Percentiles rank a stretch among this genome's conserved stretches.
phyloP scores from a whole-genome alignment of 352 stramenopile species.

The Pythium dissimile region DNA sequence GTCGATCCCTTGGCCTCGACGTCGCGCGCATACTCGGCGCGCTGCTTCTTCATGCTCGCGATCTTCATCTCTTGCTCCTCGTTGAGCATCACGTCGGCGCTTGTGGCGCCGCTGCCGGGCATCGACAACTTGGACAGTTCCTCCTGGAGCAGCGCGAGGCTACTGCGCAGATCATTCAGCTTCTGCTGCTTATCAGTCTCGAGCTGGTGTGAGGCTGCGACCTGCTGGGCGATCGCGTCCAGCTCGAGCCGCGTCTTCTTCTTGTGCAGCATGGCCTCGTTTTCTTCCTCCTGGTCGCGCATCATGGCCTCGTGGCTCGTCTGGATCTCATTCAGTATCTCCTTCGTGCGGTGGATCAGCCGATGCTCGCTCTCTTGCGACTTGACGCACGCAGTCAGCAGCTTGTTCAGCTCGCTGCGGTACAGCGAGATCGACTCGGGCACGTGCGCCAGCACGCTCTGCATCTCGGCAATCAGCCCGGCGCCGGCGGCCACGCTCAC shows the following conservation, averaged over 20 bases:
- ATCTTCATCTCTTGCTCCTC: slow-evolving; percentile 74
- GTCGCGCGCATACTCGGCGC: slow-evolving; percentile 61
- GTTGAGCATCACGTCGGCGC: slow-evolving; percentile 50
- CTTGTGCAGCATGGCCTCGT: slow-evolving; percentile 60
- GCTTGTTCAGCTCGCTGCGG: slow-evolving; percentile 76
- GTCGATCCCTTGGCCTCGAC: slow-evolving; percentile 67
- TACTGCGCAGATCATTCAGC: slow-evolving; percentile 57
- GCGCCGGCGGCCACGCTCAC: slow-evolving; percentile 8
- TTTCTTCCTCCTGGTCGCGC: slow-evolving; percentile 78
- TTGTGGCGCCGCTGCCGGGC: slow-evolving; percentile 18
- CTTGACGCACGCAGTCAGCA: slow-evolving; percentile 68
- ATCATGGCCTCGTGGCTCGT: slow-evolving; percentile 70
- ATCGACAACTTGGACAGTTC: slow-evolving; percentile 58
- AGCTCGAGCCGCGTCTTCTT: slow-evolving; percentile 71
- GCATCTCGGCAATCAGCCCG: slow-evolving; percentile 61
- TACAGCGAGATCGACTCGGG: slow-evolving; percentile 72
- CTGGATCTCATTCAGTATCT: slow-evolving; percentile 74
- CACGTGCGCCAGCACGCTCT: slow-evolving; percentile 59
- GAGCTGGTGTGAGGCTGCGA: slow-evolving; percentile 47
- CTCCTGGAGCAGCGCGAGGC: slow-evolving; percentile 61
- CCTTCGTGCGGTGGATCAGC: slow-evolving; percentile 58
- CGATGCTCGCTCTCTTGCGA: slow-evolving; percentile 81
- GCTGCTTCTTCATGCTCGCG: slow-evolving; percentile 63
- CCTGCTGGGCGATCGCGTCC: slow-evolving; percentile 65
- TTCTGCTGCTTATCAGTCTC: slow-evolving; percentile 76